phyloP scores from a whole-genome alignment of 352 stramenopile species.

The Phytopythium kandeliae region DNA sequence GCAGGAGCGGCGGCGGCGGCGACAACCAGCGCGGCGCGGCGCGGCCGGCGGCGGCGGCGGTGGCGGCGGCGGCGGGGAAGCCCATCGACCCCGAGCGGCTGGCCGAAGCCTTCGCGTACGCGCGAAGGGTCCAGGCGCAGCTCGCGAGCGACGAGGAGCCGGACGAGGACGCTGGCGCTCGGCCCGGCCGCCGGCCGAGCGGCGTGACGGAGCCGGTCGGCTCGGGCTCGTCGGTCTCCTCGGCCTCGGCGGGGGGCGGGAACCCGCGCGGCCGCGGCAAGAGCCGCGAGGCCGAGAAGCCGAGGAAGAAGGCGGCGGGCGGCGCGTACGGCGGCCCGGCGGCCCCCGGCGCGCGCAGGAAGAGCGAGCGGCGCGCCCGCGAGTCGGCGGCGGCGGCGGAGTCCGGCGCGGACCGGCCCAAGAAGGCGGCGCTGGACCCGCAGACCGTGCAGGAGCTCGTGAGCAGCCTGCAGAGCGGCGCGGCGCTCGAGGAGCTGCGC shows the following conservation, averaged over 20 bases:
- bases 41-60: neutral
- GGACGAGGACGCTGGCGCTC: conserved; percentile 17
- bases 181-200: neutral
- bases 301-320: conserved; percentile 1
- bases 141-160: conserved; percentile 35
- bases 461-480: conserved; percentile 69
- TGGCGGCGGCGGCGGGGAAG: too few relatives aligned
- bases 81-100: conserved; percentile 54
- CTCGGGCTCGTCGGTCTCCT: neutral
- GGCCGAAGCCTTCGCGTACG: conserved; percentile 76
- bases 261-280: neutral
- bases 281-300: conserved; percentile 3
- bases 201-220: neutral
- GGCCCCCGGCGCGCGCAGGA: conserved; percentile 21
- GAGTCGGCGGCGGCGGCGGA: conserved; percentile 10
- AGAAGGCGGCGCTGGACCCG: conserved; percentile 40
- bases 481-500: conserved; percentile 52
- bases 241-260: neutral
- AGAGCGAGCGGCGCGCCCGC: conserved; percentile 21
- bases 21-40: conserved; percentile 22
- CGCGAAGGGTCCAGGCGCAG: conserved; percentile 41
- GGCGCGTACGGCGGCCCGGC: conserved; percentile 5
- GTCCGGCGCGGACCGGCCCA: conserved; percentile 3
- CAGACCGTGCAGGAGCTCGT: conserved; percentile 61
- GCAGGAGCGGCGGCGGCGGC: conserved; percentile 21